A percentile compares a stretch with the other conserved stretches of the same genome.
phyloP scores from a whole-genome alignment of 2,329 filamentous ascomycete genomes.

The Mariannaea sp. region DNA sequence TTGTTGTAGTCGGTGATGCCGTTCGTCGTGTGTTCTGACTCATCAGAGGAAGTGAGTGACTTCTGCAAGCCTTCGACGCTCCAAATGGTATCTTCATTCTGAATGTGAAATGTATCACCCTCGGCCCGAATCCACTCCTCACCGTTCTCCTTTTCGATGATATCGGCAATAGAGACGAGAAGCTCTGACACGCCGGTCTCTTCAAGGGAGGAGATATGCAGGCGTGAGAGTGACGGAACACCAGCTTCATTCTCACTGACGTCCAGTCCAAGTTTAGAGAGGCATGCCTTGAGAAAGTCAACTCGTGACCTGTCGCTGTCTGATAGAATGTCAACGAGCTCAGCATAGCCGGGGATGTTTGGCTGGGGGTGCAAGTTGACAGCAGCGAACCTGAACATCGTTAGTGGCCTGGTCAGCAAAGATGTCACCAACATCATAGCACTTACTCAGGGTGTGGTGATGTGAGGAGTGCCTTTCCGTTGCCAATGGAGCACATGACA shows the following conservation, averaged over 20 bases:
- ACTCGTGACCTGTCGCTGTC: slow-evolving; percentile 72
- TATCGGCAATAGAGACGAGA: slow-evolving; percentile 67
- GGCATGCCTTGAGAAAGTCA: slow-evolving; percentile 77
- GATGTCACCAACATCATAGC: neutral
- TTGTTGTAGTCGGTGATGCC: slow-evolving; percentile 76
- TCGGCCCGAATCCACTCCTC: slow-evolving; percentile 78
- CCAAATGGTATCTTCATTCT: slow-evolving; percentile 67
- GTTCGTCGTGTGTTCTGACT: slow-evolving; percentile 36
- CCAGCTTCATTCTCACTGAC: slow-evolving; percentile 70
- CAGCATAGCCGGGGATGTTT: slow-evolving; percentile 69
- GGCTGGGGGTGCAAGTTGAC: slow-evolving; percentile 74
- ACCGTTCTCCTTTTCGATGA: slow-evolving; percentile 67
- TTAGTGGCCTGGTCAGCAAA: neutral
- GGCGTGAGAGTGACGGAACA: slow-evolving; percentile 77
- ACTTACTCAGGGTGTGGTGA: slow-evolving; percentile 88
- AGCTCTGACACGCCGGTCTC: slow-evolving; percentile 69
- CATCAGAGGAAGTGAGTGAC: slow-evolving; percentile 48
- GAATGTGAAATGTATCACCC: slow-evolving; percentile 80
- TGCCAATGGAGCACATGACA: slow-evolving; percentile 80
- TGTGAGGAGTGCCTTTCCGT: slow-evolving; percentile 78
- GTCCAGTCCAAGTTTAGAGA: slow-evolving; percentile 80
- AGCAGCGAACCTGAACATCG: slow-evolving; percentile 72
- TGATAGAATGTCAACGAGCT: slow-evolving; percentile 69
- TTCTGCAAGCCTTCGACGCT: slow-evolving; percentile 59
- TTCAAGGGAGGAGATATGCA: slow-evolving; percentile 78